A percentile compares a stretch with the other conserved stretches of the same genome.
Conservation (phyloP, 345 rosid genomes). For the Cardiospermum halicacabum region DNA sequence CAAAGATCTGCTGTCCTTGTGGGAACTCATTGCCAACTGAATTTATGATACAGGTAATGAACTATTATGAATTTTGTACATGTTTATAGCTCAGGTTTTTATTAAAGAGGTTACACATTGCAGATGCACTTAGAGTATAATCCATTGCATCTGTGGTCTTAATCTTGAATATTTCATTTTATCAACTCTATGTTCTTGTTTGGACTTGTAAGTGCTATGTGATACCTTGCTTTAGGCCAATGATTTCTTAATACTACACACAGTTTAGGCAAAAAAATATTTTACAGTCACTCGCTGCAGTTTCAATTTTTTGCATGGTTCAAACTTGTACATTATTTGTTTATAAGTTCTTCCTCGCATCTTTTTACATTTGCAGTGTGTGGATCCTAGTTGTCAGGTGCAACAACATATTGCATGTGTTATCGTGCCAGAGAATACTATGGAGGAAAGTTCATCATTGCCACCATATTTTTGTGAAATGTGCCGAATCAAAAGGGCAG, state of each 20-base stretch:
- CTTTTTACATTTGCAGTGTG: slow-evolving; percentile 29
- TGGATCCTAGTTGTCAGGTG: slow-evolving; percentile 30
- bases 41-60: slow-evolving; percentile 30
- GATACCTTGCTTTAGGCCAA: background rate
- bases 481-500: slow-evolving; percentile 37
- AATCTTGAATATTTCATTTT: background rate
- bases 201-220: background rate
- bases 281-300: background rate
- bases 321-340: background rate
- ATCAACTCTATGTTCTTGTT: background rate
- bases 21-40: slow-evolving; percentile 21
- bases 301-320: background rate
- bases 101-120: background rate
- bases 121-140: background rate
- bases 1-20: slow-evolving; percentile 30
- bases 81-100: background rate
- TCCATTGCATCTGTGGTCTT: background rate
- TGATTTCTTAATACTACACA: background rate
- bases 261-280: background rate
- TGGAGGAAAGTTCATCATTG: slow-evolving; percentile 16
- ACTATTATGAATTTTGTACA: background rate
- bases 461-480: slow-evolving; percentile 33
- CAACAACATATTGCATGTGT: slow-evolving; percentile 37
- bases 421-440: slow-evolving; percentile 23
- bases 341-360: background rate